These are phyloP conservation scores for Cicer judaicum DNA, from an alignment of 306 rosid species.

Conservation along the genomic window DNA sequence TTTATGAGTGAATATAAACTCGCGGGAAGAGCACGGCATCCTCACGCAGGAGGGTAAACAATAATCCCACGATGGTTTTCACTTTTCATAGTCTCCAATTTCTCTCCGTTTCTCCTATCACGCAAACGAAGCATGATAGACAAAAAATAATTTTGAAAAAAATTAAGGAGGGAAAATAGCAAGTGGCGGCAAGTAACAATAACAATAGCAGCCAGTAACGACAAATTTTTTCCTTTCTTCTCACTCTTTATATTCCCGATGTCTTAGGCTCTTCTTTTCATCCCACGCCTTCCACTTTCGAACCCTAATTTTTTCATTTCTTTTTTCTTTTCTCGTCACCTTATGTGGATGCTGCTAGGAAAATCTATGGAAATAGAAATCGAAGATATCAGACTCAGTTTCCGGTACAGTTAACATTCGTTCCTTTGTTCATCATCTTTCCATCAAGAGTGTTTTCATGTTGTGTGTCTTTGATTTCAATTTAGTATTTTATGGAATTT, in stretches of 20 bases:
- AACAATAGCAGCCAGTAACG: too few species aligned
- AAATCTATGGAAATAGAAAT: neutral
- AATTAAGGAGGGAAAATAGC: neutral
- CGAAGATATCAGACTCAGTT: neutral
- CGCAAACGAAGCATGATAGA: neutral
- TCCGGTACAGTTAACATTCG: neutral
- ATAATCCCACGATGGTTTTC: too few species aligned
- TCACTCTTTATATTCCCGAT: neutral
- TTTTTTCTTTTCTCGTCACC: neutral
- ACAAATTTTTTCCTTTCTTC: neutral
- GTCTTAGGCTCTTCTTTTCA: neutral
- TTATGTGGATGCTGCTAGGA: slow-evolving; percentile 16
- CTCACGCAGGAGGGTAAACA: too few species aligned
- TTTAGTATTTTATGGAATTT: neutral
- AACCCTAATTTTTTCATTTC: slow-evolving; percentile 18
- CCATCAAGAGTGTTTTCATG: neutral
- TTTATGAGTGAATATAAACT: too few species aligned
- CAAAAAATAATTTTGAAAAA: neutral
- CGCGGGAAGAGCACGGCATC: too few species aligned
- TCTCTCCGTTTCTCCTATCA: neutral
- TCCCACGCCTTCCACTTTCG: neutral
- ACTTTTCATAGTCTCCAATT: too few species aligned
- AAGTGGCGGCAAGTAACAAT: slow-evolving; percentile 10
- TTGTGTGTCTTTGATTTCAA: neutral
- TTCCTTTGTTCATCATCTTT: neutral